Percentiles rank a stretch among this genome's conserved stretches.
These are phyloP conservation scores for Fragaria nilgerrensis DNA, from an alignment of 306 rosid genomes.

Conservation along the genomic window DNA sequence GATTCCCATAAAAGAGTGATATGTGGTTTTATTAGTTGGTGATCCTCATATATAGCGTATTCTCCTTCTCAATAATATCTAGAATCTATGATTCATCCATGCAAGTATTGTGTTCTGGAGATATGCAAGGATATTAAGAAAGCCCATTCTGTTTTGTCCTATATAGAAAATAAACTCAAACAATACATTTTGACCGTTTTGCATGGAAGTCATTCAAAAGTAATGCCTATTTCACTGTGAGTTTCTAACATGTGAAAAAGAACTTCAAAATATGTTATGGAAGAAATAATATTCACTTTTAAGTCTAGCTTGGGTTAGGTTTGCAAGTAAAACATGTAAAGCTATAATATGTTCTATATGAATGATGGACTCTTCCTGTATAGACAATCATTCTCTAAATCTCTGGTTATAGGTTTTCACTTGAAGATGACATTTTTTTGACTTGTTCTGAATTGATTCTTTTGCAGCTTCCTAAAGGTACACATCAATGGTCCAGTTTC, in stretches of 20 bases:
- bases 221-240: not conserved
- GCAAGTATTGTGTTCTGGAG: not conserved
- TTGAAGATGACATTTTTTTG: not conserved
- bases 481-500: slow-evolving; percentile 83
- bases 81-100: not conserved
- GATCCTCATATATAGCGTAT: not conserved
- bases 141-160: not conserved
- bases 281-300: not conserved
- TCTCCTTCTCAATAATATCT: not conserved
- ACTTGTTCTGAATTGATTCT: slow-evolving; percentile 3
- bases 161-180: not conserved
- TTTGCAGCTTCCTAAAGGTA: slow-evolving; percentile 87
- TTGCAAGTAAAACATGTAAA: not conserved
- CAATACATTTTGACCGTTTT: not conserved
- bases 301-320: not conserved
- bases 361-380: not conserved
- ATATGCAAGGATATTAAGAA: not conserved
- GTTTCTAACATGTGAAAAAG: not conserved
- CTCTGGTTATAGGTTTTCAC: not conserved
- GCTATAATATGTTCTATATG: not conserved
- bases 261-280: not conserved
- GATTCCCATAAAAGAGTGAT: not conserved
- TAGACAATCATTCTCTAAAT: no score
- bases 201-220: not conserved
- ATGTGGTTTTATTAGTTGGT: not conserved